A percentile compares a stretch with the other conserved stretches of the same genome.
Conservation (phyloP, 495 filamentous ascomycete genomes). For the Ramalina intermedia region DNA sequence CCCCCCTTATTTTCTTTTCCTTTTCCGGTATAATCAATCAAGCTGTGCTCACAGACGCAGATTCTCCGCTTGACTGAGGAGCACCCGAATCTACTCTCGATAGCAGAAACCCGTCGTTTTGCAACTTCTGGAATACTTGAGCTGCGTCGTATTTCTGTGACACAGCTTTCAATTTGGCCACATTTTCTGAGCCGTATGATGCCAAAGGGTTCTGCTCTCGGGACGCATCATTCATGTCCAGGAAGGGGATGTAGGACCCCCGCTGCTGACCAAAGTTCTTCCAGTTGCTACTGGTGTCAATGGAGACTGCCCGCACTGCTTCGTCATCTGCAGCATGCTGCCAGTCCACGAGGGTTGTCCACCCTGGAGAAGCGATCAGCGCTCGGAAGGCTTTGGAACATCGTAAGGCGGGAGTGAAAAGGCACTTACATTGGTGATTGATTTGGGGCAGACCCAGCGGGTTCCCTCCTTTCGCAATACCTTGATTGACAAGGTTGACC, state of each 20-base stretch:
- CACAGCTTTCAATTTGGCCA: constrained; percentile 6
- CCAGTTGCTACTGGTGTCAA: constrained; percentile 5
- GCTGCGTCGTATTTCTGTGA: constrained; percentile 1
- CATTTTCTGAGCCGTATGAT: constrained; percentile 7
- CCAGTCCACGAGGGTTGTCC: constrained; percentile 14
- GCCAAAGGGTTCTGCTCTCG: constrained; percentile 12
- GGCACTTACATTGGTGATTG: not conserved
- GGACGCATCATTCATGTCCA: constrained; percentile 16
- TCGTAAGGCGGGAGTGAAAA: too few relatives aligned
- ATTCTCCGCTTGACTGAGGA: too few relatives aligned
- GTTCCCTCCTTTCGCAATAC: constrained; percentile 12
- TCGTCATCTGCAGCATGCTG: not conserved
- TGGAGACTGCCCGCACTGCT: not conserved
- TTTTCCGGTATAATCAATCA: too few relatives aligned
- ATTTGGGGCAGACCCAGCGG: constrained; percentile 6
- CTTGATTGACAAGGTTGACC: not conserved
- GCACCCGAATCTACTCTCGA: too few relatives aligned
- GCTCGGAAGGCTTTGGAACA: not conserved
- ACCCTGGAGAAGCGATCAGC: constrained; percentile 3
- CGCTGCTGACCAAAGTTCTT: constrained; percentile 4
- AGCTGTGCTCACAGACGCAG: too few relatives aligned
- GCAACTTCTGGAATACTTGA: constrained; percentile 7
- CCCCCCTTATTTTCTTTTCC: not conserved
- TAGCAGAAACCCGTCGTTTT: not conserved
- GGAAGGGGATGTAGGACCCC: not conserved